Evolutionary conservation across 2,329 filamentous ascomycete species (phyloP).

Genomic region (Diaporthe citrichinensis): DNA sequence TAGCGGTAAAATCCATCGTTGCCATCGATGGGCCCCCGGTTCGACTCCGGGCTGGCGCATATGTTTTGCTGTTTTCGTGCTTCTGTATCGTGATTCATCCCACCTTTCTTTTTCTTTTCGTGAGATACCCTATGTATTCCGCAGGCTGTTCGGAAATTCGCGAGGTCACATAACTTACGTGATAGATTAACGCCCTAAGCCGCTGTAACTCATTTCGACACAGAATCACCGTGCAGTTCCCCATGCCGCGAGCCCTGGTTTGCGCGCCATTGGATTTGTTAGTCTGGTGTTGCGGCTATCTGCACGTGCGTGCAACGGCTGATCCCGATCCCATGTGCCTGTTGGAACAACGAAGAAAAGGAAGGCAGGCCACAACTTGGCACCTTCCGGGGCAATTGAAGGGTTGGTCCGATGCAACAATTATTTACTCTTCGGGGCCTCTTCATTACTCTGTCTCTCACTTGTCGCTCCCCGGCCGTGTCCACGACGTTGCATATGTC

Average conservation of each 20-base stretch:
- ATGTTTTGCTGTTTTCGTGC: background rate
- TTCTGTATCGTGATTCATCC: no score
- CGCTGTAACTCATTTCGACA: no score
- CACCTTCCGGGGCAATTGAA: background rate
- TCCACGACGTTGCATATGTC: background rate
- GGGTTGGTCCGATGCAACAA: background rate
- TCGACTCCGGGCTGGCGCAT: conserved; percentile 53
- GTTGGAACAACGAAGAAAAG: background rate
- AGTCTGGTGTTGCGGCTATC: background rate
- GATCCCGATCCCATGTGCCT: background rate
- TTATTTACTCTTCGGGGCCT: background rate
- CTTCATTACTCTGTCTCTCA: background rate
- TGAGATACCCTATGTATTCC: background rate
- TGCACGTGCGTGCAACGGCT: background rate
- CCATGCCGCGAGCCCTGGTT: no score
- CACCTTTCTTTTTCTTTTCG: background rate
- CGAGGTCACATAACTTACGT: background rate
- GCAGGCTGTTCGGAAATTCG: no score
- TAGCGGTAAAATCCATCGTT: conserved; percentile 65
- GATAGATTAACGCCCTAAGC: no score
- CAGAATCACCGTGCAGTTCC: no score
- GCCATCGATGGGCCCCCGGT: conserved; percentile 63
- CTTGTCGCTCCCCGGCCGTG: background rate
- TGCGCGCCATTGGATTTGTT: background rate
- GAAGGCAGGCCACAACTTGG: background rate